phyloP scores from a whole-genome alignment of 1,284 basidiomycete genomes.

The Ganoderma boninense region DNA sequence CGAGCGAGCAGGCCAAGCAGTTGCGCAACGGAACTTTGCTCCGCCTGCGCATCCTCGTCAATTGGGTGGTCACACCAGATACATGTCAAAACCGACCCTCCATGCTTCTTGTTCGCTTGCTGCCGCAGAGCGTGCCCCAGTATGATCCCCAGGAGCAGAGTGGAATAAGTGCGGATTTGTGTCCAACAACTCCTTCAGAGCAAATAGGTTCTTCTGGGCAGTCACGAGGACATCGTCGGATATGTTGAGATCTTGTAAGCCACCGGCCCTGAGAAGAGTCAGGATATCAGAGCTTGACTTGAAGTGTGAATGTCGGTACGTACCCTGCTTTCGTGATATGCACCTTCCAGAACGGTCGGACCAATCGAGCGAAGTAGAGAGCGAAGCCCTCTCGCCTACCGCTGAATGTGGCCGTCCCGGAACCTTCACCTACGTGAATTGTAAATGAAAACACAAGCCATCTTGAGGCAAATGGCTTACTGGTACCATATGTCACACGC shows the following conservation, averaged over 20 bases:
- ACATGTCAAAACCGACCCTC: slow-evolving; percentile 59
- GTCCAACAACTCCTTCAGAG: slow-evolving; percentile 79
- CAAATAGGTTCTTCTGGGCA: slow-evolving; percentile 82
- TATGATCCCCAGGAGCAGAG: slow-evolving; percentile 72
- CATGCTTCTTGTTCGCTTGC: slow-evolving; percentile 82
- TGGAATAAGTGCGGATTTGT: slow-evolving; percentile 84
- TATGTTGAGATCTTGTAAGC: slow-evolving; percentile 64
- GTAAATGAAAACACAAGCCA: neutral
- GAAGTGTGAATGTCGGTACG: slow-evolving; percentile 25
- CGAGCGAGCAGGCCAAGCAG: slow-evolving; percentile 80
- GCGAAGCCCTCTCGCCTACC: slow-evolving; percentile 91
- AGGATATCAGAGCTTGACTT: slow-evolving; percentile 1
- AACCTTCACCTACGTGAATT: slow-evolving; percentile 59
- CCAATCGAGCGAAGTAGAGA: slow-evolving; percentile 85
- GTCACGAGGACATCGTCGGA: slow-evolving; percentile 69
- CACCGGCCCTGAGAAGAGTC: slow-evolving; percentile 33
- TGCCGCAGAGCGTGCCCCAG: slow-evolving; percentile 59
- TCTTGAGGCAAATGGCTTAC: slow-evolving; percentile 39
- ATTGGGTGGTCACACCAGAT: slow-evolving; percentile 5
- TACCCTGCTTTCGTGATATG: slow-evolving; percentile 76
- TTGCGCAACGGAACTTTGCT: slow-evolving; percentile 82
- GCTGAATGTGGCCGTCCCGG: slow-evolving; percentile 83
- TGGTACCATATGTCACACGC: slow-evolving; percentile 73
- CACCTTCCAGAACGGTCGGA: slow-evolving; percentile 89
- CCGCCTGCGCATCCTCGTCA: slow-evolving; percentile 57